A percentile compares a stretch with the other conserved stretches of the same genome.
These are phyloP conservation scores for Oryza glaberrima DNA, from an alignment of 176 grass and related monocot species.

Conservation along the genomic window DNA sequence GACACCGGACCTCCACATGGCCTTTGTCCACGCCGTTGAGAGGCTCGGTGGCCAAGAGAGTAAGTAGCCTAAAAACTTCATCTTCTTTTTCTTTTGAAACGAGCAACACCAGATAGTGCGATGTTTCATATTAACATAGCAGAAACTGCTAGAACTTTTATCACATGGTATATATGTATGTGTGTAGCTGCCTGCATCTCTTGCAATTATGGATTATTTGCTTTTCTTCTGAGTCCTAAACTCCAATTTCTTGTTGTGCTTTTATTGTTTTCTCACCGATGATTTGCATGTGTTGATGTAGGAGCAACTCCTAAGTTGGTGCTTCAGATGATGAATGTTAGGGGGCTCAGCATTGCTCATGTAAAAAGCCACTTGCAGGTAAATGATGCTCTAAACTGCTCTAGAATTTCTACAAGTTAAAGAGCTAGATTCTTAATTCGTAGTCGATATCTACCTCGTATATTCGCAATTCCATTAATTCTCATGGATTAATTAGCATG, in stretches of 20 bases:
- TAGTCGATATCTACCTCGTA: background rate
- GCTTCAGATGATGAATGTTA: constrained; percentile 99
- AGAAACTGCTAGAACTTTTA: background rate
- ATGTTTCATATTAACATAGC: too few relatives aligned
- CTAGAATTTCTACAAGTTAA: background rate
- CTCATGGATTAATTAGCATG: background rate
- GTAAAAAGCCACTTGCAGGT: constrained; percentile 99
- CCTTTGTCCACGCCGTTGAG: constrained; percentile 90
- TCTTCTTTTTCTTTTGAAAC: too few relatives aligned
- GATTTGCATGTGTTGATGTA: constrained; percentile 29
- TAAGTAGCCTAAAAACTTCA: constrained; percentile 45
- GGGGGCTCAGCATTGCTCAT: constrained; percentile 96
- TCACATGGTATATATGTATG: background rate
- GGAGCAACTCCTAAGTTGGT: constrained; percentile 96
- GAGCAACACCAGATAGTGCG: too few relatives aligned
- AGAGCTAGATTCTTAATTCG: background rate
- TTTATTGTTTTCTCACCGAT: background rate
- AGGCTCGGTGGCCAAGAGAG: constrained; percentile 92
- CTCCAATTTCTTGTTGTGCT: background rate
- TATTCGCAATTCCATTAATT: constrained; percentile 12
- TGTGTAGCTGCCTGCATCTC: background rate
- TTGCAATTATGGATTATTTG: background rate
- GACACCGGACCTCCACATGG: constrained; percentile 91
- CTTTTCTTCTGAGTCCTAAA: background rate
- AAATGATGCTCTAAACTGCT: constrained; percentile 13